Evolutionary conservation across 2,329 filamentous ascomycete genomes (phyloP), one percentile per base, ranked within the genome.

Genomic region (Thermomyces lanuginosus): DNA sequence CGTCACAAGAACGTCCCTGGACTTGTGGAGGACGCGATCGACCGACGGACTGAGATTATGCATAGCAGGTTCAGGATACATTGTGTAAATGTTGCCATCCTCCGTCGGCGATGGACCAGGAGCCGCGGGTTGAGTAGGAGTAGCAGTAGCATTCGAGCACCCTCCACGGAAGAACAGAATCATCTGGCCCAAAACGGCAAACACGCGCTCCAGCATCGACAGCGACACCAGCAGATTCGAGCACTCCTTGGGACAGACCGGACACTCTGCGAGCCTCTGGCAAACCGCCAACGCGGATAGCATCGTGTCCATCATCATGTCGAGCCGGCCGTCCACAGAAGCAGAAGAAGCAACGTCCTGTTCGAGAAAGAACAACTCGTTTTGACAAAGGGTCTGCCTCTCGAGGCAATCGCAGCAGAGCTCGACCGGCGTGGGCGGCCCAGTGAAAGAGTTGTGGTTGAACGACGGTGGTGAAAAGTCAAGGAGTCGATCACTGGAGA

Each of bases 111-210:
- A n/a, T n/a, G n/a, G n/a, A n/a, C n/a, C n/a, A n/a, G n/a, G n/a
- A n/a, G n/a, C n/a, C n/a, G n/a, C n/a, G n/a, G n/a, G n/a, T n/a
- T n/a, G n/a, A n/a, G n/a, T n/a, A n/a, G n/a, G n/a, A n/a, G n/a
- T n/a, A 21, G 5, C 18, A 11, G 11, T 19, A 10, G 15, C 23
- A 31, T 7, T 29, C 22, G 10, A 31, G 25, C n/a, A n/a, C n/a
- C n/a, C 21, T 26, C 45, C 41, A 13, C n/a, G n/a, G n/a, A n/a
- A n/a, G n/a, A n/a, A n/a, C n/a, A n/a, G n/a, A n/a, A 47, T 36
- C 37, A 45, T 46, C 30, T 42, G 44, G 11, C 46, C 43, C 19
- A 51, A 44, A 4, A 49, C 22, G 13, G 50, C 43, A 10, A 51
- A 34, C 3, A 38, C 39, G 6, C 42, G 25, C 16, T 50, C 47